Evolutionary conservation across 768 basidiomycete genomes (phyloP).

Genomic region (Mycena olivaceomarginata): DNA sequence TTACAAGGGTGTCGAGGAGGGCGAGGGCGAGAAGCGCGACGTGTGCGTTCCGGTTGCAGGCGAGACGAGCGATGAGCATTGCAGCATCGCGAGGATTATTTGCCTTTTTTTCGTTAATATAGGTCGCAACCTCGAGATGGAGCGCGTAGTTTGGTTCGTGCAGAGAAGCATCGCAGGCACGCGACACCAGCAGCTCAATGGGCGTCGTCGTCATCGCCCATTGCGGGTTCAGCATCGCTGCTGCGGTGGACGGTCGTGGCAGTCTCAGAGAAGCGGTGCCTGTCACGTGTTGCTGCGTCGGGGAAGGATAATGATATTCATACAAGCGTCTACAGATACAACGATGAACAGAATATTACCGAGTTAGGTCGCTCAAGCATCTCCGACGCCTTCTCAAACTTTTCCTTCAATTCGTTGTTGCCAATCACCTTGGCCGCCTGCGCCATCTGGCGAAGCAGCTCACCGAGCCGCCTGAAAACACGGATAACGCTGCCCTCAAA

Average conservation of each 20-base stretch:
- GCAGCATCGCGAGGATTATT: slow-evolving; percentile 96
- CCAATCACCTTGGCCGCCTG: slow-evolving; percentile 98
- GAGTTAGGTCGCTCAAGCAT: slow-evolving; percentile 96
- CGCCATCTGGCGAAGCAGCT: slow-evolving; percentile 97
- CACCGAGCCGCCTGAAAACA: slow-evolving; percentile 95
- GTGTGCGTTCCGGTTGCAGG: slow-evolving; percentile 96
- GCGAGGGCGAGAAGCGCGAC: slow-evolving; percentile 90
- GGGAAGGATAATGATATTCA: background rate
- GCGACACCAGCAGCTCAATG: slow-evolving; percentile 83
- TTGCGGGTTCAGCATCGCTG: slow-evolving; percentile 68
- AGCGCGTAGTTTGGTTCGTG: slow-evolving; percentile 94
- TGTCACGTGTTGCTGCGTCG: slow-evolving; percentile 7
- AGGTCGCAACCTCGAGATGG: slow-evolving; percentile 95
- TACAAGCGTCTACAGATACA: slow-evolving; percentile 76
- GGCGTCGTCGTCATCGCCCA: slow-evolving; percentile 73
- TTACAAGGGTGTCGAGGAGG: slow-evolving; percentile 93
- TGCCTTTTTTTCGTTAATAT: slow-evolving; percentile 96
- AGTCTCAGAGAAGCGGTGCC: background rate
- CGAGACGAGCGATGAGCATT: slow-evolving; percentile 87
- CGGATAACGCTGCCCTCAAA: slow-evolving; percentile 98
- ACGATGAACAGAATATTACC: slow-evolving; percentile 92
- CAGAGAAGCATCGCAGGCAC: slow-evolving; percentile 91
- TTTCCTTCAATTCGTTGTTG: slow-evolving; percentile 93
- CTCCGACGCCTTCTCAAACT: slow-evolving; percentile 93
- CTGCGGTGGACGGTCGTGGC: slow-evolving; percentile 29